phyloP scores from a whole-genome alignment of 1,139 yeast genomes.

The Martiniozyma asiatica region DNA sequence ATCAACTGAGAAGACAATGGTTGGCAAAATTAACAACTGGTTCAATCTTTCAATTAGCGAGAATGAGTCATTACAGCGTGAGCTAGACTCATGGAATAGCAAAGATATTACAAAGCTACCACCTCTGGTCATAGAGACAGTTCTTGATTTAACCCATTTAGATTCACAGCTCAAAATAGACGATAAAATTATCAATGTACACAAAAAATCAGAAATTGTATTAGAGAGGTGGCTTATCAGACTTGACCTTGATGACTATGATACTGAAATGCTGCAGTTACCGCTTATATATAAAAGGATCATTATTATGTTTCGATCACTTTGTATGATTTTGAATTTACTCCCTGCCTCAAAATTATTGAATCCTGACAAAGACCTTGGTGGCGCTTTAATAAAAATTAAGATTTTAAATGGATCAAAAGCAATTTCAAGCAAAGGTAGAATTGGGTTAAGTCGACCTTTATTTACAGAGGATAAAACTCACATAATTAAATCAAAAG shows the following conservation, averaged over 20 bases:
- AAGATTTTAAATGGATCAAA: constrained; percentile 65
- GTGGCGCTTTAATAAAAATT: constrained; percentile 36
- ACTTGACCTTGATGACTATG: constrained; percentile 35
- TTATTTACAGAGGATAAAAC: constrained; percentile 27
- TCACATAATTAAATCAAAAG: constrained; percentile 16
- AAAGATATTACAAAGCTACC: constrained; percentile 36
- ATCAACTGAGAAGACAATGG: too few species aligned
- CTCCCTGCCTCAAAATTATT: constrained; percentile 60
- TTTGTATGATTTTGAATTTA: constrained; percentile 54
- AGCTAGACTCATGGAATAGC: constrained; percentile 47
- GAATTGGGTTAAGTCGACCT: constrained; percentile 71
- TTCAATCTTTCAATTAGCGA: constrained; percentile 53
- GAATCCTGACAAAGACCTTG: constrained; percentile 15
- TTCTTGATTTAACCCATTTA: constrained; percentile 56
- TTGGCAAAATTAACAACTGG: constrained; percentile 38
- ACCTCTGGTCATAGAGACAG: constrained; percentile 79
- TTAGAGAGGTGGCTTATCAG: constrained; percentile 89
- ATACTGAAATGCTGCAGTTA: constrained; percentile 31
- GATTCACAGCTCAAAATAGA: constrained; percentile 41
- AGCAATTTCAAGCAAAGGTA: constrained; percentile 69
- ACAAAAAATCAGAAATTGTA: constrained; percentile 66
- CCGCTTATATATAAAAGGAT: constrained; percentile 68
- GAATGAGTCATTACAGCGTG: constrained; percentile 38
- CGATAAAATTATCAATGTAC: constrained; percentile 38
- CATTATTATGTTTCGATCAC: constrained; percentile 58